Percentiles rank a stretch among this genome's conserved stretches.
phyloP scores from a whole-genome alignment of 140 eudicot genomes.

The Stevia rebaudiana region DNA sequence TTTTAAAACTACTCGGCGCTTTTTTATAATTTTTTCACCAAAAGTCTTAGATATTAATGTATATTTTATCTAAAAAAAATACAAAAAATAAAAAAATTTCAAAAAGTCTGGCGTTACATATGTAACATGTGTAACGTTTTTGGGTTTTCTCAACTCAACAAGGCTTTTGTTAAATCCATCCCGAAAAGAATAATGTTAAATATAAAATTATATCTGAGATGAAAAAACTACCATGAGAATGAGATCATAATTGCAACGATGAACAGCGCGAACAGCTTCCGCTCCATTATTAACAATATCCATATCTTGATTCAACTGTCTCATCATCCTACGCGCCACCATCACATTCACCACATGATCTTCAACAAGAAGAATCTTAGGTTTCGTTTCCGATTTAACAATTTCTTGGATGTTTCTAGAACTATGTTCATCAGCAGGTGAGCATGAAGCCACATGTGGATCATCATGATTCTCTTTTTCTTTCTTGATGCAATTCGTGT shows the following conservation, averaged over 20 bases:
- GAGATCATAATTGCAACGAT: slow-evolving; percentile 51
- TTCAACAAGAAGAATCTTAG: slow-evolving; percentile 92
- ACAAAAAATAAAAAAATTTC: too few species aligned
- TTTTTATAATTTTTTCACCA: too few species aligned
- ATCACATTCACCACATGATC: slow-evolving; percentile 80
- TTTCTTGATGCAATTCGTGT: slow-evolving; percentile 15
- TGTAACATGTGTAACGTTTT: too few species aligned
- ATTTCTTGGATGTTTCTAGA: slow-evolving; percentile 37
- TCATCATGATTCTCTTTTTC: slow-evolving; percentile 25
- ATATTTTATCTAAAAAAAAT: too few species aligned
- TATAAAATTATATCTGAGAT: background rate
- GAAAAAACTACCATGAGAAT: slow-evolving; percentile 66
- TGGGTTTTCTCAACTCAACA: too few species aligned
- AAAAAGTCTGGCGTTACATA: too few species aligned
- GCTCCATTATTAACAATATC: slow-evolving; percentile 82
- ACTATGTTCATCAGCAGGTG: slow-evolving; percentile 31
- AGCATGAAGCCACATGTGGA: background rate
- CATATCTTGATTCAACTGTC: slow-evolving; percentile 71
- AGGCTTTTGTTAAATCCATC: too few species aligned
- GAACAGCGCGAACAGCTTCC: slow-evolving; percentile 89
- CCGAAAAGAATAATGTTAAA: background rate
- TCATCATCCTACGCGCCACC: slow-evolving; percentile 86
- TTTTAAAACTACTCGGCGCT: too few species aligned
- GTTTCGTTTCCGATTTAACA: slow-evolving; percentile 25
- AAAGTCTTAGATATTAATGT: too few species aligned